These are phyloP conservation scores for Tetrastigma voinierianum DNA, from an alignment of 164 flowering plant species.

Conservation along the genomic window DNA sequence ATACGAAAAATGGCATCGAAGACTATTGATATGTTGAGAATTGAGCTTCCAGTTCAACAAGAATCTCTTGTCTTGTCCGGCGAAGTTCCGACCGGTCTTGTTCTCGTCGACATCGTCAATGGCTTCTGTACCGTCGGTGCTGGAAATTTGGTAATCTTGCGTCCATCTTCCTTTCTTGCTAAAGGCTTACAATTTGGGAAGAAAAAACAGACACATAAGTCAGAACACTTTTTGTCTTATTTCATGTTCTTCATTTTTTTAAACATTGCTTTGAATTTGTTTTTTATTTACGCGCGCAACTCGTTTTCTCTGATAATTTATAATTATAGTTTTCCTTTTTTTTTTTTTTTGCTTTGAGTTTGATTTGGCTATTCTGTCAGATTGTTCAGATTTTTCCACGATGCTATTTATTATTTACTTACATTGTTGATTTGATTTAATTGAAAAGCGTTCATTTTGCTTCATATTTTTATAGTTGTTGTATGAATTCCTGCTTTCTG, in stretches of 20 bases:
- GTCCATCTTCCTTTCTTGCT: too few species aligned
- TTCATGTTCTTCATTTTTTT: too few species aligned
- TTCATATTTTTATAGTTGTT: background rate
- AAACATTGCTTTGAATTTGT: too few species aligned
- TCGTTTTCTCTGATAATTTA: too few species aligned
- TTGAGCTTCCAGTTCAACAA: constrained; percentile 41
- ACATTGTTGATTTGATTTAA: too few species aligned
- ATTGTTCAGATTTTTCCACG: background rate
- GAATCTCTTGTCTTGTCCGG: constrained; percentile 29
- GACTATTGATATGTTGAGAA: too few species aligned
- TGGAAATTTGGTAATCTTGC: constrained; percentile 47
- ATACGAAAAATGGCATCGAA: too few species aligned
- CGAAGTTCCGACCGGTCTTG: constrained; percentile 55
- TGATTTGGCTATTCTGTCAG: background rate
- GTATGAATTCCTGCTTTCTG: constrained; percentile 2
- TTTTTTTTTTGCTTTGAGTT: background rate
- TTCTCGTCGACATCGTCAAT: constrained; percentile 67
- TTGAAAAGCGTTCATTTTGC: background rate
- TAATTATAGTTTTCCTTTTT: background rate
- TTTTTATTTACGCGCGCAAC: too few species aligned
- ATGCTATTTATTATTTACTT: background rate
- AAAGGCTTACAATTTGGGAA: too few species aligned
- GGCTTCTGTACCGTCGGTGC: constrained; percentile 78
- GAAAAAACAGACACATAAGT: too few species aligned
- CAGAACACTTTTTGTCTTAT: too few species aligned